A percentile compares a stretch with the other conserved stretches of the same genome.
phyloP scores from a whole-genome alignment of 129 eudicot species.

The Helianthus annuus region DNA sequence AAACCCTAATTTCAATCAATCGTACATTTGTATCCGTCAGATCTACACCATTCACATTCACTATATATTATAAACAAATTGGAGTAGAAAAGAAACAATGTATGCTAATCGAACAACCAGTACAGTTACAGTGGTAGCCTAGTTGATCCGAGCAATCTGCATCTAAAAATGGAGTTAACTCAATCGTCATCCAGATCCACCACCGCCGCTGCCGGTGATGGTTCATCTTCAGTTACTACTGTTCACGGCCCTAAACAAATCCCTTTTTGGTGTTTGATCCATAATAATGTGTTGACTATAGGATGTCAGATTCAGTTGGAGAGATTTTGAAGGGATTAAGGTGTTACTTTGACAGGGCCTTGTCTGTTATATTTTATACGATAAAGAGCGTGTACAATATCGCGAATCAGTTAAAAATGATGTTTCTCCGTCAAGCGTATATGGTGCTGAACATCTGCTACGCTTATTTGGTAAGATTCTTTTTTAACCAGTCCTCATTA shows the following conservation, averaged over 20 bases:
- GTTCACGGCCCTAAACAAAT: neutral
- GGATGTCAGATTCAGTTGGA: conserved; percentile 62
- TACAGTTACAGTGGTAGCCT: too few species aligned
- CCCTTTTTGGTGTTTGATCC: conserved; percentile 4
- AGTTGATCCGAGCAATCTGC: too few species aligned
- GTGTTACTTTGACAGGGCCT: conserved; percentile 74
- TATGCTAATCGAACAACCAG: too few species aligned
- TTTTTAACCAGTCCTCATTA: neutral
- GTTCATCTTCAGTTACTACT: too few species aligned
- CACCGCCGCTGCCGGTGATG: too few species aligned
- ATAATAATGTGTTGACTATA: conserved; percentile 28
- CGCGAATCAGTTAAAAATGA: conserved; percentile 49
- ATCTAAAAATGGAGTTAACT: too few species aligned
- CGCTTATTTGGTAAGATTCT: conserved; percentile 84
- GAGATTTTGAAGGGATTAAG: conserved; percentile 85
- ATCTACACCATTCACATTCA: too few species aligned
- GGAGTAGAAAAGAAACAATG: too few species aligned
- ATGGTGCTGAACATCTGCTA: conserved; percentile 95
- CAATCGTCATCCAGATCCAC: too few species aligned
- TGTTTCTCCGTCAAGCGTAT: conserved; percentile 76
- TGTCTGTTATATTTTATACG: conserved; percentile 71
- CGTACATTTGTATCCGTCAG: too few species aligned
- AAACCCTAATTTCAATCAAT: too few species aligned
- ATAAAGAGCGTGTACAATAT: conserved; percentile 81
- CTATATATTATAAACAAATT: too few species aligned